These are phyloP conservation scores for Pluteus cervinus DNA, from an alignment of 768 basidiomycete genomes.

Conservation along the genomic window DNA sequence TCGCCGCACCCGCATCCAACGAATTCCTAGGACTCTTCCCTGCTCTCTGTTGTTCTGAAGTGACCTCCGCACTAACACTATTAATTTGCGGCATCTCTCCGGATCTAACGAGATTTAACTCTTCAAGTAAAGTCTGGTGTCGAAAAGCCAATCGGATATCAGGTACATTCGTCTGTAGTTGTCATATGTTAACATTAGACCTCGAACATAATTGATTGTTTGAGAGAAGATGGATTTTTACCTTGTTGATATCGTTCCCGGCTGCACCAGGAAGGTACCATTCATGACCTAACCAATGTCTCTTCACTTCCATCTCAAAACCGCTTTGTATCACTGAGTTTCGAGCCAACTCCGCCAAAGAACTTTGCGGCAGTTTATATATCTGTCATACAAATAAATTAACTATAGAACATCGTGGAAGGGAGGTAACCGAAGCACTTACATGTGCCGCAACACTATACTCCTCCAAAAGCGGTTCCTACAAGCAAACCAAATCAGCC, in stretches of 20 bases:
- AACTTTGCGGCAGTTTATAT: conserved; percentile 92
- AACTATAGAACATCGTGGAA: conserved; percentile 1
- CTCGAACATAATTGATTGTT: neutral
- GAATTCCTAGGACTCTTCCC: conserved; percentile 23
- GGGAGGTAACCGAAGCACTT: conserved; percentile 17
- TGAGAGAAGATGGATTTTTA: no score
- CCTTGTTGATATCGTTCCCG: conserved; percentile 97
- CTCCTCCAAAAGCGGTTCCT: conserved; percentile 95
- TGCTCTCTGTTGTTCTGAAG: conserved; percentile 11
- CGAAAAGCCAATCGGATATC: conserved; percentile 86
- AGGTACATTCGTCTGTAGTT: conserved; percentile 92
- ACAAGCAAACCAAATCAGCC: conserved; percentile 3
- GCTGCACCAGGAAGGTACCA: conserved; percentile 93
- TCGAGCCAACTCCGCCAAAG: conserved; percentile 93
- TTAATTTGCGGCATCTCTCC: conserved; percentile 12
- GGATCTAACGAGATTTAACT: conserved; percentile 62
- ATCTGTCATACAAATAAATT: conserved; percentile 46
- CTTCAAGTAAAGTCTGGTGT: conserved; percentile 84
- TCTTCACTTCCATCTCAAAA: conserved; percentile 97
- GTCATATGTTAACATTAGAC: conserved; percentile 10
- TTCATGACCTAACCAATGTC: conserved; percentile 87
- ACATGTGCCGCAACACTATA: conserved; percentile 98
- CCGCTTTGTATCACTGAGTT: conserved; percentile 97
- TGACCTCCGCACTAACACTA: neutral
- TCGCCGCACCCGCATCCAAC: conserved; percentile 29